Conservation (phyloP, 1,139 yeast genomes). For the Pichia sp. region DNA sequence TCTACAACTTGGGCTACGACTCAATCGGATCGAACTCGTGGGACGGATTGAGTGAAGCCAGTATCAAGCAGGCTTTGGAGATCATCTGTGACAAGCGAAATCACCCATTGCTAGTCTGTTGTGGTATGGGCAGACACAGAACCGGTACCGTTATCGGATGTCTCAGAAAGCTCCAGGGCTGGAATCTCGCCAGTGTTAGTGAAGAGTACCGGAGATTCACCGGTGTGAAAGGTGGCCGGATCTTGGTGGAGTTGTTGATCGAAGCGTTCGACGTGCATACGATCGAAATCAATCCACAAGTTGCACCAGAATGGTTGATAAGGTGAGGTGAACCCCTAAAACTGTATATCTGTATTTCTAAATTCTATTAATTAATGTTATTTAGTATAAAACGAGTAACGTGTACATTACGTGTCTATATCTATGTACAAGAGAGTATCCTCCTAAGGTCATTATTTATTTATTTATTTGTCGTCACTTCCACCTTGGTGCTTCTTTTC, state of each 20-base stretch:
- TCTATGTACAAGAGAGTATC: too few relatives aligned
- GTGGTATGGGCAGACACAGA: conserved; percentile 97
- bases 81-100: conserved; percentile 68
- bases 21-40: conserved; percentile 86
- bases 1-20: conserved; percentile 58
- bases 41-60: conserved; percentile 91
- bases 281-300: conserved; percentile 48
- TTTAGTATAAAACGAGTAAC: too few relatives aligned
- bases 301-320: conserved; percentile 49
- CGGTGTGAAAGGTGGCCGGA: conserved; percentile 90
- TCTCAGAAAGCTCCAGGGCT: conserved; percentile 82
- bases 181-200: conserved; percentile 93
- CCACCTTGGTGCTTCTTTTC: conserved; percentile 22
- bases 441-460: too few relatives aligned
- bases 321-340: conserved; percentile 15
- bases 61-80: conserved; percentile 77
- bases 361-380: not conserved
- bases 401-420: too few relatives aligned
- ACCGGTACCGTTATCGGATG: conserved; percentile 97
- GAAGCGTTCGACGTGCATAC: conserved; percentile 72
- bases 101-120: conserved; percentile 86
- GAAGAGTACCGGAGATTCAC: conserved; percentile 95
- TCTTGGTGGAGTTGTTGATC: conserved; percentile 83
- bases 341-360: not conserved
- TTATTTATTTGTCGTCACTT: too few relatives aligned